Evolutionary conservation across 345 rosid genomes (phyloP).

Genomic region (Kandelia obovata): DNA sequence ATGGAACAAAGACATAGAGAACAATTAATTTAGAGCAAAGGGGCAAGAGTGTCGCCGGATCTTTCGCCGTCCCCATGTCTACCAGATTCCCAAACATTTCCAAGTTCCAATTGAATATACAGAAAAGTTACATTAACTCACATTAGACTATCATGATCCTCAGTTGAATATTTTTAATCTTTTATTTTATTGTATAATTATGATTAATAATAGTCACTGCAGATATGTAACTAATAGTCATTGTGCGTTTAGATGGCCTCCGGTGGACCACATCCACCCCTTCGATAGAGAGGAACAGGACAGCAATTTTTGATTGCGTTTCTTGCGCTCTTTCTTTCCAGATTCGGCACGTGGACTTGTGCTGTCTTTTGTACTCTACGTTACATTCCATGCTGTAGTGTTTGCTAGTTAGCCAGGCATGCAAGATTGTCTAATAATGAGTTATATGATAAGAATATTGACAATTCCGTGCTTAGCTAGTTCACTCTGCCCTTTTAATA

Average conservation of each 20-base stretch:
- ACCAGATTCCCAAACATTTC: slow-evolving; percentile 24
- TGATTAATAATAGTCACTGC: no score
- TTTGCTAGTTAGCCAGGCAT: slow-evolving; percentile 3
- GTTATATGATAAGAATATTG: background rate
- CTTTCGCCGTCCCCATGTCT: slow-evolving; percentile 41
- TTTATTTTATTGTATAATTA: no score
- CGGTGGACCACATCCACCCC: no score
- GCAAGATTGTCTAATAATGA: background rate
- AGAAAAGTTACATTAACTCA: background rate
- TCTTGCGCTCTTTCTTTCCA: slow-evolving; percentile 30
- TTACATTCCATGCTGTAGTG: slow-evolving; percentile 31
- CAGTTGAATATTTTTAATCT: no score
- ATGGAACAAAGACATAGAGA: background rate
- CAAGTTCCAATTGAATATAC: slow-evolving; percentile 1
- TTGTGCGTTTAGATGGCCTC: no score
- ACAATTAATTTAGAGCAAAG: slow-evolving; percentile 10
- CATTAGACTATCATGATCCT: no score
- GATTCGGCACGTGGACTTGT: slow-evolving; percentile 26
- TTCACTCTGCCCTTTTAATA: background rate
- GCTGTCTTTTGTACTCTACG: background rate
- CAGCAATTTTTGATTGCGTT: slow-evolving; percentile 17
- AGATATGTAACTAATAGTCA: no score
- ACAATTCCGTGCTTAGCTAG: background rate
- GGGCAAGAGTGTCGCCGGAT: slow-evolving; percentile 45
- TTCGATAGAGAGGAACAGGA: background rate